These are phyloP conservation scores for Solanum peruvianum DNA, from an alignment of 257 asterid genomes.

Conservation along the genomic window DNA sequence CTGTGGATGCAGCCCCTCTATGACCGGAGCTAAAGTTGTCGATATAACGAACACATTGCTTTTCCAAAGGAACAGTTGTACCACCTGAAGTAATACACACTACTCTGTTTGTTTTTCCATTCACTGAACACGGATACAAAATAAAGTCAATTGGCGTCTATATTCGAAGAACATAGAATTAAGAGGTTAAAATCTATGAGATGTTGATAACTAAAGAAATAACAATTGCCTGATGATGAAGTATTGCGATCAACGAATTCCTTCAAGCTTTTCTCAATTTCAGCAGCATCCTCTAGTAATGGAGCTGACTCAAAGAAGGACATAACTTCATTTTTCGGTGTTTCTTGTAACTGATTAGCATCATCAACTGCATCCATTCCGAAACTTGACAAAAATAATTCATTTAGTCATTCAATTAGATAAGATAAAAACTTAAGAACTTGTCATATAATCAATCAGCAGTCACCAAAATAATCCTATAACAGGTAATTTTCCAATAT, in stretches of 20 bases:
- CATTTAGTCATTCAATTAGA: too few relatives aligned
- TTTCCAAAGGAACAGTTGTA: constrained; percentile 90
- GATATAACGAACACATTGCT: constrained; percentile 73
- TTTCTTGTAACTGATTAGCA: constrained; percentile 7
- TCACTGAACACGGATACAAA: constrained; percentile 17
- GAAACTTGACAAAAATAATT: neutral
- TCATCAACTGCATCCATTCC: neutral
- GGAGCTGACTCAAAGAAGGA: constrained; percentile 84
- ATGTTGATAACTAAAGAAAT: neutral
- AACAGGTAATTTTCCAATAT: neutral
- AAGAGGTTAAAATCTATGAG: neutral
- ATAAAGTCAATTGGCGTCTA: neutral
- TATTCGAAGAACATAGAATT: neutral
- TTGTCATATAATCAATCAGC: neutral
- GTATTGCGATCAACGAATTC: constrained; percentile 33
- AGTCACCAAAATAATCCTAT: neutral
- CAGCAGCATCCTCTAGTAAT: constrained; percentile 45
- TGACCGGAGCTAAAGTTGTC: constrained; percentile 96
- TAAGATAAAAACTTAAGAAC: neutral
- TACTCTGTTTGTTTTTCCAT: constrained; percentile 35
- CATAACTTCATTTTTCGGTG: constrained; percentile 28
- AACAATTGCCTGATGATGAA: constrained; percentile 33
- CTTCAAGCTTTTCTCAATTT: constrained; percentile 31
- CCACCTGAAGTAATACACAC: constrained; percentile 96
- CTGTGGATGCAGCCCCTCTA: constrained; percentile 94